Conservation (phyloP, 208 protist species). For the Crithidia expoeki region DNA sequence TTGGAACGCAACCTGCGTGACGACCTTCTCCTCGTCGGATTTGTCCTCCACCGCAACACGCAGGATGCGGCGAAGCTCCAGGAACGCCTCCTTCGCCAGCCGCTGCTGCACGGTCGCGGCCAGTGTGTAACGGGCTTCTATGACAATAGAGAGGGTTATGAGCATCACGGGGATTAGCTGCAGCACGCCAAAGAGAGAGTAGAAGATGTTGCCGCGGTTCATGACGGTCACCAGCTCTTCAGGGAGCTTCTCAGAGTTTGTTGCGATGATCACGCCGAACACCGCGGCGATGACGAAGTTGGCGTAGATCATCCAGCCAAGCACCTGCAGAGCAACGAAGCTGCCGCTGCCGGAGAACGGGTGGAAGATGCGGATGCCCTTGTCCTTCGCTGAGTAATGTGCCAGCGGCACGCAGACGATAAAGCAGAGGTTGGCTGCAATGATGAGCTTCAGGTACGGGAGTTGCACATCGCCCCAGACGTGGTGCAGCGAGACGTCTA, state of each 20-base stretch:
- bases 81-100: conserved; percentile 49
- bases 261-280: conserved; percentile 26
- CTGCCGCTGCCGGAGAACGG: conserved; percentile 67
- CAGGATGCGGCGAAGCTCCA: conserved; percentile 33
- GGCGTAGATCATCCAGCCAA: conserved; percentile 76
- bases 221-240: conserved; percentile 9
- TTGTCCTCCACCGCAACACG: conserved; percentile 14
- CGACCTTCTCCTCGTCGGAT: conserved; percentile 34
- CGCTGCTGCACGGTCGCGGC: conserved; percentile 24
- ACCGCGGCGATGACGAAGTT: conserved; percentile 45
- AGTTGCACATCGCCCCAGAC: conserved; percentile 37
- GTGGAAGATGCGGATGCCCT: conserved; percentile 60
- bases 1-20: conserved; percentile 55
- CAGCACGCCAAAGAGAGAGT: conserved; percentile 62
- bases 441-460: conserved; percentile 34
- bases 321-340: conserved; percentile 74
- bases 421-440: conserved; percentile 46
- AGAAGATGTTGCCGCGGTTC: conserved; percentile 27
- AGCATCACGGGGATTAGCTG: conserved; percentile 66
- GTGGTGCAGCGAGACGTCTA: conserved; percentile 52
- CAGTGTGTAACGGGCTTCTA: conserved; percentile 41
- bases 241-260: conserved; percentile 16
- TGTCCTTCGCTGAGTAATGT: conserved; percentile 64
- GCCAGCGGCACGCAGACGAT: conserved; percentile 59
- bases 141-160: conserved; percentile 70